Evolutionary conservation across 306 rosid species (phyloP).

Genomic region (Cucumis sativus): DNA sequence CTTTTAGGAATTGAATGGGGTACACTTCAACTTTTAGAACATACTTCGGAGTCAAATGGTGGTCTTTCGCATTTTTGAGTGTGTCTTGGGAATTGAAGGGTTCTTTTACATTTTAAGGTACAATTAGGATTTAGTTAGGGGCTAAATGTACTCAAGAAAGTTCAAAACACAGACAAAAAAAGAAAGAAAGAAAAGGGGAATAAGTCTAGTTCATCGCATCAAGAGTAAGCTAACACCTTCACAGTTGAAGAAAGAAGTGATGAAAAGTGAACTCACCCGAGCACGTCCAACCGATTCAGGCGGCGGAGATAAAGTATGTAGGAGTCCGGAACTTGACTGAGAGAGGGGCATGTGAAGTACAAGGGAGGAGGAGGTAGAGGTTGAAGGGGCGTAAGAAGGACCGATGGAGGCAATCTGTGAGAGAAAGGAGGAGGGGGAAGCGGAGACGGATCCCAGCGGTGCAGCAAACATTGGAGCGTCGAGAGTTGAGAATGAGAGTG

Average conservation of each 20-base stretch:
- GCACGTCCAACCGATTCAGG: constrained; percentile 26
- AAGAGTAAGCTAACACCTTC: neutral
- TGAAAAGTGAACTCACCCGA: constrained; percentile 37
- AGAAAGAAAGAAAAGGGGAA: neutral
- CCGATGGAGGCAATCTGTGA: constrained; percentile 23
- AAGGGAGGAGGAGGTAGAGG: constrained; percentile 1
- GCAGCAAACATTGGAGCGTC: constrained; percentile 40
- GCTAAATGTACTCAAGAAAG: neutral
- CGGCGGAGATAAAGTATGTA: constrained; percentile 22
- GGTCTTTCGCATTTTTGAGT: neutral
- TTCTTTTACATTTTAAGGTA: neutral
- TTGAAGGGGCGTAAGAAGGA: constrained; percentile 4
- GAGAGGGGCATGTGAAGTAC: constrained; percentile 15
- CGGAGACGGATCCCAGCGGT: constrained; percentile 30
- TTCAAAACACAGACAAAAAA: neutral
- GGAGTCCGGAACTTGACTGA: no score
- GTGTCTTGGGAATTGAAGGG: neutral
- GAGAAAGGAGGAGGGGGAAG: constrained; percentile 17
- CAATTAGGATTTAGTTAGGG: neutral
- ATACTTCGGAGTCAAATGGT: neutral
- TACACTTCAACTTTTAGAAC: neutral
- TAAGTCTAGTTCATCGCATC: neutral
- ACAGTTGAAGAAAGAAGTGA: neutral
- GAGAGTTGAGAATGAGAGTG: neutral
- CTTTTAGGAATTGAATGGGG: neutral